Percentiles rank a stretch among this genome's conserved stretches.
phyloP scores from a whole-genome alignment of 768 basidiomycete species.

The Collybiopsis confluens region DNA sequence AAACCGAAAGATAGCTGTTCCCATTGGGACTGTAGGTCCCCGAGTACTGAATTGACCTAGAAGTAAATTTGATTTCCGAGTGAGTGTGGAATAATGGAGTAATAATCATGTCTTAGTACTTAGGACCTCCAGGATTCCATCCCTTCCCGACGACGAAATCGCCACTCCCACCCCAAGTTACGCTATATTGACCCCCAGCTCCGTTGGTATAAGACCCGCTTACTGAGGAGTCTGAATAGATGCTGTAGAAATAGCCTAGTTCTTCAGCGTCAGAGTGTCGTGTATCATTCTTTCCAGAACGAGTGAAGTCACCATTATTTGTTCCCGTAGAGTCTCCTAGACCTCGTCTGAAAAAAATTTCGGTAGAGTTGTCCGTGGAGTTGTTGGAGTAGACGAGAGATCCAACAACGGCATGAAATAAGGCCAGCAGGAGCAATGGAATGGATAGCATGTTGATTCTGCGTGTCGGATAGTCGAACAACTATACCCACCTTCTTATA shows the following conservation, averaged over 20 bases:
- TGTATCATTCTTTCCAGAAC: too few relatives aligned
- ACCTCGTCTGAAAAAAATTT: too few relatives aligned
- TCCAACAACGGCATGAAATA: too few relatives aligned
- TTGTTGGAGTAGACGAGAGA: too few relatives aligned
- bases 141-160: neutral
- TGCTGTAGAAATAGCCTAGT: too few relatives aligned
- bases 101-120: neutral
- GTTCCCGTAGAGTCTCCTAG: too few relatives aligned
- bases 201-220: neutral
- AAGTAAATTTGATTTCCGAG: neutral
- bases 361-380: too few relatives aligned
- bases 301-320: too few relatives aligned
- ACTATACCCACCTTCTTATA: neutral
- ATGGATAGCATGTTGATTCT: too few relatives aligned
- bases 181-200: neutral
- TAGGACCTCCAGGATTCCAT: neutral
- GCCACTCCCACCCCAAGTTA: neutral
- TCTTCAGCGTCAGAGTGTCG: too few relatives aligned
- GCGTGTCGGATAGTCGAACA: neutral
- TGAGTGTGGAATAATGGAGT: neutral
- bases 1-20: constrained; percentile 39
- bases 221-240: neutral
- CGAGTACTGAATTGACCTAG: constrained; percentile 31
- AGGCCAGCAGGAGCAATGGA: too few relatives aligned
- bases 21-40: constrained; percentile 33